Conservation (phyloP, 345 rosid genomes). For the Salix arbutifolia region DNA sequence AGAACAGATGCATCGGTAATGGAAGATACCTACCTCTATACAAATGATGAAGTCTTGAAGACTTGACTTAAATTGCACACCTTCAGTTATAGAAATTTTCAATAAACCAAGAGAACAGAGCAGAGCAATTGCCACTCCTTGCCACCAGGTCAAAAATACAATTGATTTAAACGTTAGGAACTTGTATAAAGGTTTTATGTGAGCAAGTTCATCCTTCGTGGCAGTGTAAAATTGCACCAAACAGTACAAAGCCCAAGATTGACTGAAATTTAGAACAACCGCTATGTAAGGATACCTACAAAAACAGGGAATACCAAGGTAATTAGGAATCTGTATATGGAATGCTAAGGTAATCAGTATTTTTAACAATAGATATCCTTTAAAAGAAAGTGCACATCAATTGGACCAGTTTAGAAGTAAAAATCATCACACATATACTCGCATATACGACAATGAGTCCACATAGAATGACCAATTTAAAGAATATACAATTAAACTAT, state of each 20-base stretch:
- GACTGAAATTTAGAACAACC: slow-evolving; percentile 94
- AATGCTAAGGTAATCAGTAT: background rate
- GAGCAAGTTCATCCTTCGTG: slow-evolving; percentile 83
- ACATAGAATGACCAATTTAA: background rate
- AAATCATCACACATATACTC: background rate
- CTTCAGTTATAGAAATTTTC: slow-evolving; percentile 75
- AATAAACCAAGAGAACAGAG: slow-evolving; percentile 77
- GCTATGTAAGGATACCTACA: slow-evolving; percentile 95
- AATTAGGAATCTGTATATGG: slow-evolving; percentile 1
- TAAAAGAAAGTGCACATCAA: background rate
- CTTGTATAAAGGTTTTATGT: slow-evolving; percentile 91
- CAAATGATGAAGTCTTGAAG: slow-evolving; percentile 97
- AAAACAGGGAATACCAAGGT: slow-evolving; percentile 19
- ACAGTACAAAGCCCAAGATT: slow-evolving; percentile 97
- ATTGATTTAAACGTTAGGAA: slow-evolving; percentile 89
- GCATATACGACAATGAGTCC: background rate
- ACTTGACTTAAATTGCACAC: slow-evolving; percentile 78
- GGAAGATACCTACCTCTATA: slow-evolving; percentile 72
- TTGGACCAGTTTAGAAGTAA: background rate
- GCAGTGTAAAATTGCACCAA: slow-evolving; percentile 89
- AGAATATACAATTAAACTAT: background rate
- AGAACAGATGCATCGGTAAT: slow-evolving; percentile 15
- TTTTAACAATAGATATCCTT: background rate
- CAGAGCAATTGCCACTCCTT: slow-evolving; percentile 95
- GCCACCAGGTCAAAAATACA: slow-evolving; percentile 99